These are phyloP conservation scores for Piper longum DNA, from an alignment of 164 flowering plant species.

Conservation along the genomic window DNA sequence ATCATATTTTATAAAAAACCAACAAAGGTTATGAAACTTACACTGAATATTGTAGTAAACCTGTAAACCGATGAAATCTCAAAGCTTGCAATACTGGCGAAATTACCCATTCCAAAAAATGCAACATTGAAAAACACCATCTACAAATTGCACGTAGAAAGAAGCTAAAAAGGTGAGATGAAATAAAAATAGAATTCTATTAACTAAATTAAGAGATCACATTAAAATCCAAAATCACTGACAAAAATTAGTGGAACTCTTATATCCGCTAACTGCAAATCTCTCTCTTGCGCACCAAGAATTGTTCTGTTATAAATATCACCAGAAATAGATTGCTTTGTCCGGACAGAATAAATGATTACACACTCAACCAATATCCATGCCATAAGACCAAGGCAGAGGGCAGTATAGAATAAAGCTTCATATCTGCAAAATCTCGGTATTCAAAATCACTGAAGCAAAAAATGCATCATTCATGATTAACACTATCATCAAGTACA, in stretches of 20 bases:
- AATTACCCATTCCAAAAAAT: constrained; percentile 93
- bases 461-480: neutral
- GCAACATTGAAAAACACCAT: constrained; percentile 90
- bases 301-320: constrained; percentile 16
- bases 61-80: constrained; percentile 97
- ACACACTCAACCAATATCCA: constrained; percentile 81
- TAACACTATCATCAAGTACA: neutral
- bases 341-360: constrained; percentile 23
- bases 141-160: constrained; percentile 20
- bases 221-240: constrained; percentile 17
- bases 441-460: neutral
- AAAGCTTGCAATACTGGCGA: constrained; percentile 97
- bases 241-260: constrained; percentile 84
- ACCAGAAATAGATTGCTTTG: constrained; percentile 15
- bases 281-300: constrained; percentile 32
- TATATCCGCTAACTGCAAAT: constrained; percentile 59
- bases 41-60: constrained; percentile 89
- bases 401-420: constrained; percentile 80
- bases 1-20: neutral
- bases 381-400: constrained; percentile 70
- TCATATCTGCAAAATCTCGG: constrained; percentile 56
- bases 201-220: neutral
- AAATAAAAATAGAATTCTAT: neutral
- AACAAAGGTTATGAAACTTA: constrained; percentile 23
- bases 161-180: neutral